Base-by-base conservation (phyloP, 768 basidiomycete species). In the Collybia nuda region DNA sequence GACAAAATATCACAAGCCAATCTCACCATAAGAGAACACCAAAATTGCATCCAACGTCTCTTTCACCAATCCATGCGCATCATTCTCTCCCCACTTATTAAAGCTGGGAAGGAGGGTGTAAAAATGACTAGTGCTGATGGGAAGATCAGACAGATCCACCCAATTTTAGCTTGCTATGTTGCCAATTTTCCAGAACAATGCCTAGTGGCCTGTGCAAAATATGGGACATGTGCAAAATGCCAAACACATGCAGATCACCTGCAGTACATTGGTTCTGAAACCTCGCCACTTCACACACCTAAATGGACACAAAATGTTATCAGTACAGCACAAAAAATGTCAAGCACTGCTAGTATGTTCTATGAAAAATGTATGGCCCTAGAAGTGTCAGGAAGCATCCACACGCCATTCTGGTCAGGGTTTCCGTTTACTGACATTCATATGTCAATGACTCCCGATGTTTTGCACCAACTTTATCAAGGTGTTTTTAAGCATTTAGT, bases 171-270 rank as follows among this genome's bases (percentile, higher is more conserved):
- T 0, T 58, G 62, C 0, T 71, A 67, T 50, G 58, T 48, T 11
- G 40, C 40, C 5, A 21, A 42, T 42, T 42, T 19, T 22, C 78
- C 76, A 0, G 75, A 79, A 47, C 77, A 79, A 52, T 59, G 70
- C 12, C 66, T 78, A 0, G 66, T 70, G 0, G 65, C 69, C 0
- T 49, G 59, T 36, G 47, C 49, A 5, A 65, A 65, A 15, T 58
- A 47, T 2, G 59, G 61, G 1, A 50, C 63, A 7, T 71, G 68
- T 47, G 66, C 68, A 1, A 48, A 48, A 12, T 73, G 70, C 42
- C 40, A 41, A 7, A 48, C 40, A 1, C 32, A 35, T 15, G 28
- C 38, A 3, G 45, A 61, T 6, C 55, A 61, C n/a, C 40, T 67
- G 3, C 64, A 61, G 2, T 29, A 49, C 8, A 35, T 49, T 18